Percentiles rank a stretch among this genome's conserved stretches.
Conservation (phyloP, 2,329 filamentous ascomycete species). For the Ramularia collo-cygni region DNA sequence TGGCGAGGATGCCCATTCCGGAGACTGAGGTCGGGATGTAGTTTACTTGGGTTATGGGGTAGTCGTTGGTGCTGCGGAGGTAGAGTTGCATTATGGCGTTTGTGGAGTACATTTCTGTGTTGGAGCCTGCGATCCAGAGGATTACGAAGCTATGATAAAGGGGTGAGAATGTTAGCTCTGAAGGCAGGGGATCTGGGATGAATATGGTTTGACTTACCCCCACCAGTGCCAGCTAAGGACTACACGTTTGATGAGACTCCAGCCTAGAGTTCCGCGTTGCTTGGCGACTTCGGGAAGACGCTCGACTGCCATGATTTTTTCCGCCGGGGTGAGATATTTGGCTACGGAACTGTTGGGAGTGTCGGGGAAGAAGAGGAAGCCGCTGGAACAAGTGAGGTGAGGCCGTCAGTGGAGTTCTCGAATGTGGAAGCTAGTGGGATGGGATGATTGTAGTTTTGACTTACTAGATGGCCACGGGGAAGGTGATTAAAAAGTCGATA, state of each 20-base stretch:
- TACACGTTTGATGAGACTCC: conserved; percentile 19
- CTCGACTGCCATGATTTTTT: conserved; percentile 18
- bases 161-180: too few species aligned
- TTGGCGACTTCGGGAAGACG: conserved; percentile 21
- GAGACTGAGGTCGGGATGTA: conserved; percentile 23
- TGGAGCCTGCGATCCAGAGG: conserved; percentile 23
- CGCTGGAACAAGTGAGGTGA: conserved; percentile 21
- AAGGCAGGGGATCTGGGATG: too few species aligned
- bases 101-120: conserved; percentile 24
- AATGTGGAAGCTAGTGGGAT: too few species aligned
- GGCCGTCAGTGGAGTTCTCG: too few species aligned
- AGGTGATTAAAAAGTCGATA: conserved; percentile 50
- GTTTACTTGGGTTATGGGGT: conserved; percentile 19
- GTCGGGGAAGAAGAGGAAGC: conserved; percentile 49
- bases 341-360: conserved; percentile 45
- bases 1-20: conserved; percentile 22
- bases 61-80: conserved; percentile 18
- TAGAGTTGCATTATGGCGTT: conserved; percentile 25
- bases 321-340: conserved; percentile 33
- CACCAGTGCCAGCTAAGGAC: conserved; percentile 25
- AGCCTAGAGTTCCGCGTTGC: conserved; percentile 18
- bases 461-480: conserved; percentile 46
- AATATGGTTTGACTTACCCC: too few species aligned
- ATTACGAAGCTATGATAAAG: conserved; percentile 22
- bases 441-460: too few species aligned